Conservation (phyloP, 208 protist genomes). For the Leishmania major region DNA sequence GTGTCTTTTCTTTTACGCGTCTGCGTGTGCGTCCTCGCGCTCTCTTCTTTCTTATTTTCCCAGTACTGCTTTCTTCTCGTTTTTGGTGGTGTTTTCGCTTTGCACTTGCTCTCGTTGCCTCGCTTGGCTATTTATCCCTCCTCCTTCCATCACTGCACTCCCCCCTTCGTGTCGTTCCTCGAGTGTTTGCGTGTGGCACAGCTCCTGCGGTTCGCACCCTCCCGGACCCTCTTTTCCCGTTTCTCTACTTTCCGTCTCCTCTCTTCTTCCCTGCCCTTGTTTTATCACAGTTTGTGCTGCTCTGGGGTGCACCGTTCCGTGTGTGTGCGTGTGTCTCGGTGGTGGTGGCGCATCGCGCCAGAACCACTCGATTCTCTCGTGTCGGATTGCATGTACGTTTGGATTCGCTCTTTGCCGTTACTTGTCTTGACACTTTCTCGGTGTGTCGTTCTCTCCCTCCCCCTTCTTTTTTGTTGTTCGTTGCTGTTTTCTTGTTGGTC, state of each 20-base stretch:
- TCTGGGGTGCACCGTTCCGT: background rate
- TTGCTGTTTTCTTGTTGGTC: background rate
- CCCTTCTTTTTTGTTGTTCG: background rate
- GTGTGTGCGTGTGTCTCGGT: conserved; percentile 2
- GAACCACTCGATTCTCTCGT: background rate
- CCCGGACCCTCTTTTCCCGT: background rate
- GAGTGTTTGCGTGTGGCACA: background rate
- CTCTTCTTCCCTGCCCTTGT: too few species aligned
- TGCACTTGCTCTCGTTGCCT: background rate
- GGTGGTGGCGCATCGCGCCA: background rate
- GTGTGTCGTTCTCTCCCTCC: background rate
- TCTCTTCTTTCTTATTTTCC: background rate
- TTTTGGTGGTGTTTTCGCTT: background rate
- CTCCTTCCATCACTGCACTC: background rate
- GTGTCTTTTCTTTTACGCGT: background rate
- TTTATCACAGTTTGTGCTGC: background rate
- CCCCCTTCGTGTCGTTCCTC: background rate
- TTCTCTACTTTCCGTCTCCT: background rate
- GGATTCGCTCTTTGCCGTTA: background rate
- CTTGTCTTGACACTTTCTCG: background rate
- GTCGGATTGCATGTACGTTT: background rate
- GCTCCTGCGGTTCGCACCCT: background rate
- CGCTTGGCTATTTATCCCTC: background rate
- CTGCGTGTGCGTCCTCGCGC: background rate
- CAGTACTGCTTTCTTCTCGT: background rate